Conservation (phyloP, 441 rosid species). For the Jatropha multifida region DNA sequence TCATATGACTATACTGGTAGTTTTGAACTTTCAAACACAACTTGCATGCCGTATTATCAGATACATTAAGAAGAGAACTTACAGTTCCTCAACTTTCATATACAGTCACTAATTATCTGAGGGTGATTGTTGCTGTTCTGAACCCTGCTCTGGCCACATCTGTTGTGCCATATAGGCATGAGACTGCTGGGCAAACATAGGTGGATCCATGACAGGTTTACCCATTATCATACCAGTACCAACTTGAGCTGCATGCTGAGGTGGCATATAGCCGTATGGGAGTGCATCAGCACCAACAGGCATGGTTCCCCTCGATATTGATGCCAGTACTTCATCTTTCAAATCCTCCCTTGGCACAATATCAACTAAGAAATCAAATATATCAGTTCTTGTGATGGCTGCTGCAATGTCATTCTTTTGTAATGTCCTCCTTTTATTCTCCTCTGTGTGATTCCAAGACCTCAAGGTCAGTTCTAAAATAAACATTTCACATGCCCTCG, state of each 20-base stretch:
- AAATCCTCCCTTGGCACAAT: conserved; percentile 81
- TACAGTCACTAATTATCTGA: conserved; percentile 45
- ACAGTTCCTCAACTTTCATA: conserved; percentile 23
- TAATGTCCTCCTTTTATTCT: conserved; percentile 78
- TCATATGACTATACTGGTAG: neutral
- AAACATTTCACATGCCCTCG: conserved; percentile 94
- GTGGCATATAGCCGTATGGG: conserved; percentile 71
- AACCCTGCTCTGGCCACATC: conserved; percentile 61
- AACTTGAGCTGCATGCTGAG: conserved; percentile 59
- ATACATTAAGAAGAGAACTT: conserved; percentile 17
- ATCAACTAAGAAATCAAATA: conserved; percentile 80
- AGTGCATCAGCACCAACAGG: conserved; percentile 68
- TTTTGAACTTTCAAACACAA: conserved; percentile 7
- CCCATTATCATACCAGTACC: conserved; percentile 91
- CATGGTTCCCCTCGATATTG: conserved; percentile 64
- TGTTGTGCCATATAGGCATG: conserved; percentile 72
- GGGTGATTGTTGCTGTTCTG: conserved; percentile 73
- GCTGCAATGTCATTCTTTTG: conserved; percentile 90
- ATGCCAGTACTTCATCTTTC: conserved; percentile 70
- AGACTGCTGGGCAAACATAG: conserved; percentile 54
- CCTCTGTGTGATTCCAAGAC: conserved; percentile 90
- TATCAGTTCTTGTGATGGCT: conserved; percentile 80
- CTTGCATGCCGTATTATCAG: neutral
- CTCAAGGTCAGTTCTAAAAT: conserved; percentile 73
- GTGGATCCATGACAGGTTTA: conserved; percentile 65